Evolutionary conservation across 83 land plant species (phyloP), one percentile per base, ranked within the genome.

Genomic region (Picea mariana): DNA sequence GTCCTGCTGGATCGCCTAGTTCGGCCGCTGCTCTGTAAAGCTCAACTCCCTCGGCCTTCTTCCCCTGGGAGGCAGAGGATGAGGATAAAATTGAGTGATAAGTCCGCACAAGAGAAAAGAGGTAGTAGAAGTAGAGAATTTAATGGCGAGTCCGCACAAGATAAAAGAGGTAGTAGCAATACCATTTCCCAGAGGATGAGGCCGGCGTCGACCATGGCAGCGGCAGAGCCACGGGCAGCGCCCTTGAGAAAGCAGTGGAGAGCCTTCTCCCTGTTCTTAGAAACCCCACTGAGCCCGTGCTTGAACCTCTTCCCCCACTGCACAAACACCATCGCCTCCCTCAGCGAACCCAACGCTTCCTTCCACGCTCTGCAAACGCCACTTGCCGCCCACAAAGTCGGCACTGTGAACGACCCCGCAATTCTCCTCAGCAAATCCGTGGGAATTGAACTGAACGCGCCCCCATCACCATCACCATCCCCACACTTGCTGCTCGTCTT

Each of bases 151-250:
- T 20, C 62, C 3, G 40, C 13, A 42, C 2, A 83, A 26, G 55
- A 16, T 21, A 49, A 23, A 31, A 24, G 8, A 4, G 62, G 34
- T 77, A n/a, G 26, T 8, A 78, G 68, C 38, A 44, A 20, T 47
- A 89, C 91, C 91, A 81, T 85, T 72, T 96, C 98, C 96, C 98
- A 94, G 40, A 88, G 92, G n/a, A 96, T 62, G 44, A 96, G 87
- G 17, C 96, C 98, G 24, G 98, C 97, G 68, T 96, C 96, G 49
- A 96, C 96, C 98, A 96, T 96, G 55, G 98, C 96, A n/a, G 94
- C 85, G 27, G 96, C 90, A 69, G 92, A 96, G 61, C 98, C 98
- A 11, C 91, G 86, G 44, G 80, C 82, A 16, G 95, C 95, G 3
- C 90, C 98, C 79, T 92, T 86, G 17, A 91, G 83, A 83, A 96